Conservation (phyloP, 2,329 filamentous ascomycete species). For the Venturia oleaginea region DNA sequence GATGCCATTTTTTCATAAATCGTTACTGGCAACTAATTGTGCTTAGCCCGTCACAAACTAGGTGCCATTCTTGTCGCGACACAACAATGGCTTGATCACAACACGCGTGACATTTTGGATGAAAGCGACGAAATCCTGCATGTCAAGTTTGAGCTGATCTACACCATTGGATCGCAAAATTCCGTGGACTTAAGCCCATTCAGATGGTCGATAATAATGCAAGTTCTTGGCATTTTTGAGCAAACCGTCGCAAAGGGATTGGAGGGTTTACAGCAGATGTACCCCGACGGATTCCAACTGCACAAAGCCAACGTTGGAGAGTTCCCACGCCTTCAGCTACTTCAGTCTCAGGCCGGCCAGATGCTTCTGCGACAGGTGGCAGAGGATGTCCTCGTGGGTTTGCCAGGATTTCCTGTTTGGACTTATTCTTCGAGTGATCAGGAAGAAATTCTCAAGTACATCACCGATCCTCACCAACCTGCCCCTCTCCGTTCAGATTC, state of each 20-base stretch:
- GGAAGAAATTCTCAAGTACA: constrained; percentile 7
- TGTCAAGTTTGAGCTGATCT: constrained; percentile 28
- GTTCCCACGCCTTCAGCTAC: constrained; percentile 47
- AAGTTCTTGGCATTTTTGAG: constrained; percentile 39
- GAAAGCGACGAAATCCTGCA: constrained; percentile 39
- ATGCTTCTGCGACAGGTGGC: constrained; percentile 16
- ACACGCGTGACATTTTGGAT: constrained; percentile 51
- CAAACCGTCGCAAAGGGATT: constrained; percentile 16
- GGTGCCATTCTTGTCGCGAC: constrained; percentile 33
- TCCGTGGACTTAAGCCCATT: constrained; percentile 44
- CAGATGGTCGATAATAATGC: constrained; percentile 49
- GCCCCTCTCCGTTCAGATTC: background rate
- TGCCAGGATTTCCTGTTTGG: constrained; percentile 14
- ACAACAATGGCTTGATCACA: constrained; percentile 36
- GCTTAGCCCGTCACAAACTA: no score
- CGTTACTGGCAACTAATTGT: no score
- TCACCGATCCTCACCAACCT: constrained; percentile 11
- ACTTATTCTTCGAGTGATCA: background rate
- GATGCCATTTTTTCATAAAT: no score
- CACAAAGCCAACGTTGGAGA: constrained; percentile 23
- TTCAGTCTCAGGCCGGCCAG: constrained; percentile 27
- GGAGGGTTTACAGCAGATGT: constrained; percentile 25
- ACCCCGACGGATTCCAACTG: constrained; percentile 39
- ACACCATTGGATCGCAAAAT: constrained; percentile 31
- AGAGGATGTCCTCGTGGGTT: constrained; percentile 18